Conservation (phyloP, 164 flowering plant genomes). For the Magnolia kwangsiensis region DNA sequence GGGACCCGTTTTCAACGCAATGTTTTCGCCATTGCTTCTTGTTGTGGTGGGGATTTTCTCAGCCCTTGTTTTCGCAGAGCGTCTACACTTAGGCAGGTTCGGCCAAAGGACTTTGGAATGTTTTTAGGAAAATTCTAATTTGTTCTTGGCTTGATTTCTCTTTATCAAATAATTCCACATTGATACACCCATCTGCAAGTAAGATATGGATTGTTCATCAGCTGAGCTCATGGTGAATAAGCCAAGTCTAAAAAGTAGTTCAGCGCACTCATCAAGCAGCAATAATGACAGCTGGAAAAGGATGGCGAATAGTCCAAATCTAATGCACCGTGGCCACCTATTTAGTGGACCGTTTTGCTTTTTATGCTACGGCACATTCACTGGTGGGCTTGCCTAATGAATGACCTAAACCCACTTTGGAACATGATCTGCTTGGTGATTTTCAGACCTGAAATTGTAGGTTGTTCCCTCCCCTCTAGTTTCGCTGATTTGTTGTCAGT, state of each 20-base stretch:
- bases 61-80: conserved; percentile 38
- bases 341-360: too few relatives aligned
- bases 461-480: not conserved
- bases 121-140: not conserved
- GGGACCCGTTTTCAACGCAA: conserved; percentile 49
- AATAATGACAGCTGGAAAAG: too few relatives aligned
- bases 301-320: too few relatives aligned
- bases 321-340: too few relatives aligned
- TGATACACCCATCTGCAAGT: too few relatives aligned
- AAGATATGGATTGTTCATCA: too few relatives aligned
- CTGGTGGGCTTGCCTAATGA: not conserved
- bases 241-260: too few relatives aligned
- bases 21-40: conserved; percentile 37
- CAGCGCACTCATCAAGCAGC: too few relatives aligned
- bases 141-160: not conserved
- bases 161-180: too few relatives aligned
- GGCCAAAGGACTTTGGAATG: not conserved
- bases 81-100: conserved; percentile 45
- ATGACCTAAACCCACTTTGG: not conserved
- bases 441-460: too few relatives aligned
- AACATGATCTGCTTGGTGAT: not conserved
- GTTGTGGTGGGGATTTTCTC: conserved; percentile 33
- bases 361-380: not conserved
- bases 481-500: not conserved
- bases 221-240: too few relatives aligned